These are phyloP conservation scores for Glycyrrhiza uralensis DNA, from an alignment of 306 rosid genomes.

Conservation along the genomic window DNA sequence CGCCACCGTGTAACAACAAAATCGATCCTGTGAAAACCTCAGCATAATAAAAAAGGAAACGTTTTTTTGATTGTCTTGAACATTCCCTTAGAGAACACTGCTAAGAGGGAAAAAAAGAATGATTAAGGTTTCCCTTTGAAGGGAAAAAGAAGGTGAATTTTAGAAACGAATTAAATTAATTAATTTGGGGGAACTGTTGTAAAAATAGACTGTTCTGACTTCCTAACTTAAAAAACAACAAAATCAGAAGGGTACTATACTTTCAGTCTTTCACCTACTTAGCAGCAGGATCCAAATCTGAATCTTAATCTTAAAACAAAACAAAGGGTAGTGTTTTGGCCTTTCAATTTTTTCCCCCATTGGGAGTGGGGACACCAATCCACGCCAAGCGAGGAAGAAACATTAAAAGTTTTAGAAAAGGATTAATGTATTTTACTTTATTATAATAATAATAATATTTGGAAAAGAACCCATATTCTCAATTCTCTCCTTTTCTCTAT, in stretches of 20 bases:
- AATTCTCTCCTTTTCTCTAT: conserved; percentile 11
- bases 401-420: background rate
- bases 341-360: background rate
- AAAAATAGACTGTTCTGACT: conserved; percentile 34
- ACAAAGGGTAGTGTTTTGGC: conserved; percentile 13
- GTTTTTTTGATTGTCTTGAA: background rate
- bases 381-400: conserved; percentile 15
- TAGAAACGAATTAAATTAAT: conserved; percentile 19
- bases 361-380: conserved; percentile 20
- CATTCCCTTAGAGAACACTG: conserved; percentile 26
- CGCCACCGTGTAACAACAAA: background rate
- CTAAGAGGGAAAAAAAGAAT: conserved; percentile 6
- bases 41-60: background rate
- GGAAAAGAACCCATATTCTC: conserved; percentile 22
- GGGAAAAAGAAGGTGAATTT: conserved; percentile 1
- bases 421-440: background rate
- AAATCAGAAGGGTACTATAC: conserved; percentile 17
- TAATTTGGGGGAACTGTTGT: conserved; percentile 8
- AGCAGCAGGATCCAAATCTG: conserved; percentile 38
- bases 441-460: background rate
- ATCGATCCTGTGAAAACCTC: background rate
- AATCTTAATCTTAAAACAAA: conserved; percentile 38
- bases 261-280: conserved; percentile 22
- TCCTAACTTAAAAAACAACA: conserved; percentile 5
- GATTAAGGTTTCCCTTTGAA: conserved; percentile 17